Conservation (phyloP, 495 filamentous ascomycete species). For the Hypoxylon trugodes region DNA sequence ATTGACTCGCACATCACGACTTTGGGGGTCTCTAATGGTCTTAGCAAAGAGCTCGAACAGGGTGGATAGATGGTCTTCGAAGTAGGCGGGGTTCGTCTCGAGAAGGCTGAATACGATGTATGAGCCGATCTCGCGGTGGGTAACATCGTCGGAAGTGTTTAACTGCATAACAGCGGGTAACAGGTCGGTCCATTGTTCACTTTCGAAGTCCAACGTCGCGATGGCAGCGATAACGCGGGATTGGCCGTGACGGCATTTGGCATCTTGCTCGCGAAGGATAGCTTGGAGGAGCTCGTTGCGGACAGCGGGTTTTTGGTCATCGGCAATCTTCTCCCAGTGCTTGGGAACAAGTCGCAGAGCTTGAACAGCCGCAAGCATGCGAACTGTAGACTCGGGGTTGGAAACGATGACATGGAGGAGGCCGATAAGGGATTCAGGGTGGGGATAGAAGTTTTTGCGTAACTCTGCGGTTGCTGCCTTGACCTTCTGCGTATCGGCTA, state of each 20-base stretch:
- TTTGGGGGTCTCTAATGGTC: conserved; percentile 91
- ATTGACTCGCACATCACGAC: conserved; percentile 90
- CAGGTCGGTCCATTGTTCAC: conserved; percentile 87
- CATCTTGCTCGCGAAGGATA: conserved; percentile 77
- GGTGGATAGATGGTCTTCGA: conserved; percentile 76
- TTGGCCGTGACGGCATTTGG: conserved; percentile 81
- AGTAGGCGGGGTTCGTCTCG: conserved; percentile 81
- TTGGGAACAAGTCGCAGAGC: conserved; percentile 80
- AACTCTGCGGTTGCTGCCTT: conserved; percentile 90
- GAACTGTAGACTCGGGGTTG: conserved; percentile 73
- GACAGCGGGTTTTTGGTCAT: conserved; percentile 72
- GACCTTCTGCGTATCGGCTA: conserved; percentile 80
- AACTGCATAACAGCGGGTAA: conserved; percentile 77
- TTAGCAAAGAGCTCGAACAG: conserved; percentile 84
- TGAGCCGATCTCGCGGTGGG: conserved; percentile 86
- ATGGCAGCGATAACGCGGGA: conserved; percentile 88
- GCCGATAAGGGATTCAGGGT: conserved; percentile 80
- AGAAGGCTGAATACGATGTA: conserved; percentile 93
- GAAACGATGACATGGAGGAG: conserved; percentile 85
- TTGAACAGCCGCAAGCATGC: conserved; percentile 91
- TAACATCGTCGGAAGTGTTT: conserved; percentile 71
- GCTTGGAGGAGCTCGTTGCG: conserved; percentile 82
- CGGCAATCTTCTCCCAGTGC: conserved; percentile 77
- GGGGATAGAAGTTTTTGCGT: conserved; percentile 88
- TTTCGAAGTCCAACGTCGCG: conserved; percentile 83